These are phyloP conservation scores for Eimeria sp. DNA, from an alignment of 169 alveolate genomes.

Conservation along the genomic window DNA sequence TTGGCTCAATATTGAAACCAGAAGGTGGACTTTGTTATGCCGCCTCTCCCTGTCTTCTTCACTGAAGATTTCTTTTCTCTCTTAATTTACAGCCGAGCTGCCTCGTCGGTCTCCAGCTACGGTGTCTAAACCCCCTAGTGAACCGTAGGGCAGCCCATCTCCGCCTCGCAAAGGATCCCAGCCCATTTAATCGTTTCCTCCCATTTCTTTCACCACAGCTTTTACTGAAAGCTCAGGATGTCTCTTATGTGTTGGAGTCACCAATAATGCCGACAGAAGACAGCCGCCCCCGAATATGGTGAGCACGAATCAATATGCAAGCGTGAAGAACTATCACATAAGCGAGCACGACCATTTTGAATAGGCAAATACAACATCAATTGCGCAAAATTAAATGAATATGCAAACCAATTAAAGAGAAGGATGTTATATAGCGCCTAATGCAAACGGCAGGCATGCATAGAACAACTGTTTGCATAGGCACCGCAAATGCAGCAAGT, in stretches of 20 bases:
- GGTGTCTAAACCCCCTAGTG: neutral
- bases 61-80: neutral
- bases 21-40: neutral
- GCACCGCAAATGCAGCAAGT: neutral
- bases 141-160: neutral
- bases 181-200: neutral
- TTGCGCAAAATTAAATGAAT: neutral
- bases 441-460: neutral
- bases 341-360: neutral
- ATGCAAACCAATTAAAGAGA: too few species aligned
- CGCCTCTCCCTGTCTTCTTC: neutral
- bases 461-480: neutral
- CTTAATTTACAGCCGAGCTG: neutral
- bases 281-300: constrained; percentile 25
- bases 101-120: neutral
- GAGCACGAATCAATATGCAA: neutral
- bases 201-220: too few species aligned
- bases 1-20: neutral
- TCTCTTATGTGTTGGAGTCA: neutral
- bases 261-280: neutral
- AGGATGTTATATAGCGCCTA: too few species aligned
- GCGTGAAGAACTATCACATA: neutral
- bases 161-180: neutral
- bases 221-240: neutral
- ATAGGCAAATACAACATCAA: neutral